Percentiles rank a stretch among this genome's conserved stretches.
These are phyloP conservation scores for Biancaea sappan DNA, from an alignment of 306 rosid species.

Conservation along the genomic window DNA sequence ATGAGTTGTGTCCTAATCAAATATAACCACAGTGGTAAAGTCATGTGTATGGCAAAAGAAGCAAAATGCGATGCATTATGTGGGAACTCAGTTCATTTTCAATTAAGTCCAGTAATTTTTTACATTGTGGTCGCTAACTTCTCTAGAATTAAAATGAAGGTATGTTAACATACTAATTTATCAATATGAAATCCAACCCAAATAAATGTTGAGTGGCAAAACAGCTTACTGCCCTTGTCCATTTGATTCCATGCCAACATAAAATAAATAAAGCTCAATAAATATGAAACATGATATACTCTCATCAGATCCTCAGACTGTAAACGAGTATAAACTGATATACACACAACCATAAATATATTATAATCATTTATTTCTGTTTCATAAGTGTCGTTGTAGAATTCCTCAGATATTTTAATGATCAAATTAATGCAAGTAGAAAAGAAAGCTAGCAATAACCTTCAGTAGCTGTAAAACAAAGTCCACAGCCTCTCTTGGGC, in stretches of 20 bases:
- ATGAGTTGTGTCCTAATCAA: background rate
- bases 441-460: conserved; percentile 50
- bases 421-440: conserved; percentile 10
- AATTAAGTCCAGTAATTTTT: background rate
- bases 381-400: background rate
- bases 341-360: background rate
- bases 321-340: background rate
- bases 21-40: background rate
- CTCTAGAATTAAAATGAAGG: background rate
- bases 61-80: conserved; percentile 5
- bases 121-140: background rate
- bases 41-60: background rate
- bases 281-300: background rate
- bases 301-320: background rate
- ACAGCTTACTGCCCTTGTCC: background rate
- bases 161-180: background rate
- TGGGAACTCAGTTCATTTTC: background rate
- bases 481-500: conserved; percentile 97
- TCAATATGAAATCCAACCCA: background rate
- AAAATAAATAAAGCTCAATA: background rate
- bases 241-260: background rate
- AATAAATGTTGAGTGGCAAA: background rate
- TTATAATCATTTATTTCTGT: background rate
- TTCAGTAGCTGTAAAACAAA: conserved; percentile 89
- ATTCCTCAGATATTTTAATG: background rate